These are phyloP conservation scores for Xylaria grammica DNA, from an alignment of 495 filamentous ascomycete species.

Conservation along the genomic window DNA sequence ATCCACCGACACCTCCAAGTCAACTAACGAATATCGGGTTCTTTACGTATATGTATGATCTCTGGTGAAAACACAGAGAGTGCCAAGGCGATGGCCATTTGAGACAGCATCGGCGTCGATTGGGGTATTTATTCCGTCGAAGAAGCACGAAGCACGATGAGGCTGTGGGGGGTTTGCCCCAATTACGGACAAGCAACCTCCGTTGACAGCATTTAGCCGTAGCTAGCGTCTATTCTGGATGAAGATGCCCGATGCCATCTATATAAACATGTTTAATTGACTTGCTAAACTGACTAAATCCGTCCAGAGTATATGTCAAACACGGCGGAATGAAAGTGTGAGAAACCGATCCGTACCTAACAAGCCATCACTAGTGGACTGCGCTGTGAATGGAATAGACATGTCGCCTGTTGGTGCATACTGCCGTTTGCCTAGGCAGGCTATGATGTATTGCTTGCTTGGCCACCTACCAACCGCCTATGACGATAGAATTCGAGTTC, in stretches of 20 bases:
- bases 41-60: background rate
- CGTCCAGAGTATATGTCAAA: background rate
- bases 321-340: background rate
- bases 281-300: background rate
- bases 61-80: background rate
- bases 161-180: background rate
- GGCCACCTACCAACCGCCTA: too few species aligned
- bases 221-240: conserved; percentile 1
- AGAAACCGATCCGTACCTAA: too few species aligned
- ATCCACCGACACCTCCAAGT: background rate
- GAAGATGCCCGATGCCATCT: background rate
- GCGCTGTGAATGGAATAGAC: too few species aligned
- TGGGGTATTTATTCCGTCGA: background rate
- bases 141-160: background rate
- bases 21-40: background rate
- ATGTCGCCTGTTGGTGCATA: too few species aligned
- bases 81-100: conserved; percentile 2
- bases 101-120: background rate
- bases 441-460: too few species aligned
- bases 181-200: conserved; percentile 11
- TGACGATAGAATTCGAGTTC: too few species aligned
- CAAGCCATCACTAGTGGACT: too few species aligned
- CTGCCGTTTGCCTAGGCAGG: too few species aligned
- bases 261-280: background rate
- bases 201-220: conserved; percentile 19